phyloP scores from a whole-genome alignment of 441 rosid species.

The Adansonia madagascariensis region DNA sequence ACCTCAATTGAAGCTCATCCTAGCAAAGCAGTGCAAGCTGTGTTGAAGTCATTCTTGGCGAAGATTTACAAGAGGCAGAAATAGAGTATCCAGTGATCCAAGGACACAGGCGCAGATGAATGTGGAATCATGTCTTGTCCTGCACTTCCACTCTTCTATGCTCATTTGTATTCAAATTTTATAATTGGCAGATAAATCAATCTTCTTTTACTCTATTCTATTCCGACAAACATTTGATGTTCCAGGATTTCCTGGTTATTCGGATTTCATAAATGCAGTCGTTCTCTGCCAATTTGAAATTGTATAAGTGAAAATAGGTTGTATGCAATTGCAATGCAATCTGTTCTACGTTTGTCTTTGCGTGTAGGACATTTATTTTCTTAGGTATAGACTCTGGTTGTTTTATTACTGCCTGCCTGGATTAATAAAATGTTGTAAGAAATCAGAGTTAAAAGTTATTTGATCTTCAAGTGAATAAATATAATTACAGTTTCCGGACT shows the following conservation, averaged over 20 bases:
- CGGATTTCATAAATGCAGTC: not conserved
- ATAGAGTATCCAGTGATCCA: slow-evolving; percentile 36
- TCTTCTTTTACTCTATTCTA: not conserved
- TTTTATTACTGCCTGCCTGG: not conserved
- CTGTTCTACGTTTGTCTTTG: too few species aligned
- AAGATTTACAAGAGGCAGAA: slow-evolving; percentile 93
- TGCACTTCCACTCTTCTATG: not conserved
- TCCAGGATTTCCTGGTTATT: not conserved
- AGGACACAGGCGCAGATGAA: not conserved
- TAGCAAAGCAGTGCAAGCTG: slow-evolving; percentile 73
- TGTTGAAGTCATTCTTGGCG: slow-evolving; percentile 78
- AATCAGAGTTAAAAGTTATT: not conserved
- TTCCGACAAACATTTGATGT: slow-evolving; percentile 8
- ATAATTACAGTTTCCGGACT: not conserved
- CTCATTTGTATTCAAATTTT: slow-evolving; percentile 23
- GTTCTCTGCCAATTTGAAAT: not conserved
- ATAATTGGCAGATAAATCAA: not conserved
- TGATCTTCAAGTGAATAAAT: not conserved
- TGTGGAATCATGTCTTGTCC: not conserved
- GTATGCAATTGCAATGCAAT: not conserved
- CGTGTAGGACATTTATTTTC: too few species aligned
- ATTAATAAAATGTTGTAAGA: not conserved
- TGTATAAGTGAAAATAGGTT: not conserved
- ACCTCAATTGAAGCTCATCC: slow-evolving; percentile 68
- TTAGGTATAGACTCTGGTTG: not conserved